Base-by-base conservation (phyloP, 2,329 filamentous ascomycete genomes). In the Achaetomium macrosporum region DNA sequence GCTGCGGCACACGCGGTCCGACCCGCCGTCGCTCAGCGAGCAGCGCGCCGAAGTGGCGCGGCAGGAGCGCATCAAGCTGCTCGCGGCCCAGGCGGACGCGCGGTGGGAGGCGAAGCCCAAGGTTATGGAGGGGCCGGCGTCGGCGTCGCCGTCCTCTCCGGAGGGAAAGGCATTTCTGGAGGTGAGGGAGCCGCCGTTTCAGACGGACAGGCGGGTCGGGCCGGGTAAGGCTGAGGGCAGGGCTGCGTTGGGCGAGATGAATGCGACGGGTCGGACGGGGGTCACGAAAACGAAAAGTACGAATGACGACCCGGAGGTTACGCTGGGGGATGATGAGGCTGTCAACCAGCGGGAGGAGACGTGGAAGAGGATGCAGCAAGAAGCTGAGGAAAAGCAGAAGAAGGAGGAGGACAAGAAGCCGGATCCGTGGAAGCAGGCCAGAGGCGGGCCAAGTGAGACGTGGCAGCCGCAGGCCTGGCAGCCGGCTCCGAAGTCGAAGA, bases 381-480 rank as follows among this genome's bases (percentile, higher is more conserved):
- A 56, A 31, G 56, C 59, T 3, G 41, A 50, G 10, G 47, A 49
- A 49, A 49, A 49, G 40, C 39, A 50, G 17, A 31, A 43, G 25
- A 17, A 48, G 39, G 33, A 50, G 31, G 37, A 25, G 19, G 35
- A 54, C 1, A 25, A 54, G n/a, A 40, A 30, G 49, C 17, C 55
- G 8, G 75, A 84, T 63, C 83, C 83, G 2, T 87, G 83, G 83
- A 77, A 77, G 30, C 75, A 73, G 57, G 73, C 63, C 17, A 63
- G 67, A n/a, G 71, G 71, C n/a, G 76, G 74, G 0, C 80, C 82
- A 0, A 75, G 83, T 50, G 83, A 87, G 64, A 73, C 69, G n/a
- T 88, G 83, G 83, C 82, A 87, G 66, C 85, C 85, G 0, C 65
- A 79, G 44, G 70, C 81, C 3, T 88, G 85, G 85, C 71, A 59